Base-by-base conservation (phyloP, 306 rosid species). In the Casuarina cunninghamiana region DNA sequence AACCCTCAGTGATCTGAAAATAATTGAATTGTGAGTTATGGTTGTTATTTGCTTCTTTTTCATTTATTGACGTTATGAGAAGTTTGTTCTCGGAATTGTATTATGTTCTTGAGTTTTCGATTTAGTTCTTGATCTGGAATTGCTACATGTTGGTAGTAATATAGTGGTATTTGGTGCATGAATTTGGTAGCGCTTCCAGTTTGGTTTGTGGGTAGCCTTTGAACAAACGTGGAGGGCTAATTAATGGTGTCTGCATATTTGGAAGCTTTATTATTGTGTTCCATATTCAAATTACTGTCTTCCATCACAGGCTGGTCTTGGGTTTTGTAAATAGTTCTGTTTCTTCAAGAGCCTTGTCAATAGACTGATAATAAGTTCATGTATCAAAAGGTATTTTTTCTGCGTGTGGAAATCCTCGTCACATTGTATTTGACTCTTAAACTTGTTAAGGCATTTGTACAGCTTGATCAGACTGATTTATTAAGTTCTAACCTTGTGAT, bases 341-440 rank as follows among this genome's bases (percentile, higher is more conserved):
- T n/a, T 42, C 71, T 67, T 67, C 42, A 37, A 42, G 71, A 66
- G 43, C 71, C 32, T 67, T 67, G 71, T 67, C 50, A 67, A 2
- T 67, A 17, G 71, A 10, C 37, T 17, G 15, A 66, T 38, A 44
- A 16, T 7, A 66, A 12, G 48, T 17, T 19, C 71, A 41, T 17
- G n/a, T 67, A 67, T 46, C 41, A 67, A 42, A 32, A 67, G 50
- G n/a, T 16, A 67, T 35, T 16, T 42, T 0, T 42, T 66, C 19
- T 41, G 48, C 46, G 13, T 41, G 49, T 66, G 63, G 37, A n/a
- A 9, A 57, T 9, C 2, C 13, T 57, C 32, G 21, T 57, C 2
- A 57, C 37, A 57, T 57, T 57, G 63, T 57, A 57, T 57, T 57
- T 57, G 17, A 35, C 43, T 13, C 43, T 61, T 61, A 0, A 38